phyloP scores from a whole-genome alignment of 2,329 filamentous ascomycete species.

The Nectriaceae sp. region DNA sequence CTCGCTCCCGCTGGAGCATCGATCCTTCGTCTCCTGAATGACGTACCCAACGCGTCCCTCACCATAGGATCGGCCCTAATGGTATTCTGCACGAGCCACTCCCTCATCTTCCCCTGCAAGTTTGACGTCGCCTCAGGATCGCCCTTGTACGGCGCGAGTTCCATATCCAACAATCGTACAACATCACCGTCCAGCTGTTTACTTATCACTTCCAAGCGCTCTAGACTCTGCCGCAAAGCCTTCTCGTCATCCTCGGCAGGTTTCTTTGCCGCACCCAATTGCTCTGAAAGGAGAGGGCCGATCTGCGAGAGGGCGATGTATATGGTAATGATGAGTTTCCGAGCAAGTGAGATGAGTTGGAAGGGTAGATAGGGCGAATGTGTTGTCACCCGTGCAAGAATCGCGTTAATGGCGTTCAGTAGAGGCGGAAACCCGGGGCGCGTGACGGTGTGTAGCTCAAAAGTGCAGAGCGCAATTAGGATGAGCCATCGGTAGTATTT shows the following conservation, averaged over 20 bases:
- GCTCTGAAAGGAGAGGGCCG: constrained; percentile 61
- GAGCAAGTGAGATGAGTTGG: constrained; percentile 74
- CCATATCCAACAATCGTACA: constrained; percentile 69
- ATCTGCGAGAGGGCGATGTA: constrained; percentile 85
- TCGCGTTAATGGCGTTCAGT: constrained; percentile 48
- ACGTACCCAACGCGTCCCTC: constrained; percentile 71
- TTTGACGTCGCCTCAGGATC: constrained; percentile 65
- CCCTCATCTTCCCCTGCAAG: constrained; percentile 69
- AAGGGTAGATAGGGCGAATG: constrained; percentile 77
- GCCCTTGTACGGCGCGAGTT: constrained; percentile 79
- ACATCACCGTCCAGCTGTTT: constrained; percentile 69
- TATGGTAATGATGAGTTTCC: constrained; percentile 74
- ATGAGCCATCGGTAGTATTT: constrained; percentile 67
- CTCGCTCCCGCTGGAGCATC: constrained; percentile 64
- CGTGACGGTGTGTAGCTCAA: constrained; percentile 59
- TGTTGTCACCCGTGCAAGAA: constrained; percentile 38
- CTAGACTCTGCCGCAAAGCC: constrained; percentile 61
- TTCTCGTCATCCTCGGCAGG: constrained; percentile 45
- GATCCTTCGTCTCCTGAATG: constrained; percentile 62
- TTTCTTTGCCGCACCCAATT: constrained; percentile 27
- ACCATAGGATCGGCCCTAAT: constrained; percentile 81
- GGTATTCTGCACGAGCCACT: constrained; percentile 86
- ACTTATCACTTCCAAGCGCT: constrained; percentile 63
- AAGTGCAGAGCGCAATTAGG: constrained; percentile 52
- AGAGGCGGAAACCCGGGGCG: constrained; percentile 52